Evolutionary conservation across 768 basidiomycete species (phyloP).

Genomic region (Boletus reticulatus): DNA sequence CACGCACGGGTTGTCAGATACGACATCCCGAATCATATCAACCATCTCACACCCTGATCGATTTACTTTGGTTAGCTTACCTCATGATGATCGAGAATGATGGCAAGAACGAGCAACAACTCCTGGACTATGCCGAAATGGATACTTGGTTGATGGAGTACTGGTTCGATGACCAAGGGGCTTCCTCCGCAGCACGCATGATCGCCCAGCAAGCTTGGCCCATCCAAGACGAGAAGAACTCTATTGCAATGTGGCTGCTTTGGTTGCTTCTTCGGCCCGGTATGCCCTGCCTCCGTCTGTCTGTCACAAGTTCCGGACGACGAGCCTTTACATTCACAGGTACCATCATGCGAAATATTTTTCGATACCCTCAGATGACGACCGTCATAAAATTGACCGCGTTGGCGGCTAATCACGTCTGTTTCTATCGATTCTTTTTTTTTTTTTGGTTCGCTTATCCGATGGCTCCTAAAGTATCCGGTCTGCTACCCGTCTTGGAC

Average conservation of each 20-base stretch:
- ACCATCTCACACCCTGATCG: slow-evolving; percentile 8
- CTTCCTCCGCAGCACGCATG: slow-evolving; percentile 45
- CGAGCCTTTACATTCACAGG: slow-evolving; percentile 40
- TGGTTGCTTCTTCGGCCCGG: slow-evolving; percentile 70
- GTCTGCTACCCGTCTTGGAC: slow-evolving; percentile 58
- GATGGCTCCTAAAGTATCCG: slow-evolving; percentile 50
- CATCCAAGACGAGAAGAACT: slow-evolving; percentile 45
- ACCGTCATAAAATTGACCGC: slow-evolving; percentile 60
- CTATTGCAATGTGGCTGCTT: slow-evolving; percentile 75
- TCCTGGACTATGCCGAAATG: slow-evolving; percentile 65
- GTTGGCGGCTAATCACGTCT: slow-evolving; percentile 61
- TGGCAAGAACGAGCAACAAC: slow-evolving; percentile 65
- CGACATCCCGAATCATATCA: slow-evolving; percentile 25
- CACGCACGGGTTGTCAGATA: slow-evolving; percentile 26
- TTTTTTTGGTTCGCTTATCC: slow-evolving; percentile 1
- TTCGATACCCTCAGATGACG: slow-evolving; percentile 43
- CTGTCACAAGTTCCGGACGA: not conserved
- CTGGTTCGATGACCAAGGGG: slow-evolving; percentile 60
- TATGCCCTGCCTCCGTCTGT: slow-evolving; percentile 31
- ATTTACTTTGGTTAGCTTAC: slow-evolving; percentile 67
- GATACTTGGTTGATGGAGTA: slow-evolving; percentile 64
- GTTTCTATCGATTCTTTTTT: slow-evolving; percentile 23
- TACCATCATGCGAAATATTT: slow-evolving; percentile 42
- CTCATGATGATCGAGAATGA: slow-evolving; percentile 83
- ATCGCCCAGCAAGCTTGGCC: slow-evolving; percentile 57